Evolutionary conservation across 2,329 filamentous ascomycete genomes (phyloP).

Genomic region (Paecilomyces niveus): DNA sequence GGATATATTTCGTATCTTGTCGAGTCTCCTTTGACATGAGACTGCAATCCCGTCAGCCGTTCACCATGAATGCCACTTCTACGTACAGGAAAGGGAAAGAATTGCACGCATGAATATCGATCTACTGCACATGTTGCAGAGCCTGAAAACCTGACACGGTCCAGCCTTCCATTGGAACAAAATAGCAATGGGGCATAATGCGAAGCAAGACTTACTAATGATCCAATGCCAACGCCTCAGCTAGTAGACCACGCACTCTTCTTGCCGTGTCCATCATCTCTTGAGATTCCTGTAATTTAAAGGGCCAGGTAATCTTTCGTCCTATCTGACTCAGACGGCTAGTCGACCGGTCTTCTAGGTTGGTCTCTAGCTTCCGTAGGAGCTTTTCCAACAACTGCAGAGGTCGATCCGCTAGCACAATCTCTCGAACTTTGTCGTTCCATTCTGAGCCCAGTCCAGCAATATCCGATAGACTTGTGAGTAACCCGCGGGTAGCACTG

Average conservation of each 20-base stretch:
- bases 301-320: background rate
- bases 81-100: too few species aligned
- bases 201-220: background rate
- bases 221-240: background rate
- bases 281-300: background rate
- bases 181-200: background rate
- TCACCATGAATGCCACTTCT: background rate
- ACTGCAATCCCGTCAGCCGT: background rate
- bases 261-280: background rate
- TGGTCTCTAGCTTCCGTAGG: background rate
- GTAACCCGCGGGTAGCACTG: background rate
- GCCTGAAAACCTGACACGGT: background rate
- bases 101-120: too few species aligned
- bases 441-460: background rate
- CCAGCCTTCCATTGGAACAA: too few species aligned
- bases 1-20: background rate
- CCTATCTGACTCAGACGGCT: background rate
- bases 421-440: background rate
- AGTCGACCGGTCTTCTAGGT: background rate
- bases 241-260: background rate
- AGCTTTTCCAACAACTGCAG: background rate
- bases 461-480: background rate
- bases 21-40: background rate
- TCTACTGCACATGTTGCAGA: too few species aligned
- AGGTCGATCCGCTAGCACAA: background rate